phyloP scores from a whole-genome alignment of 192 early-diverging fungal species.

The Backusella morwellensis region DNA sequence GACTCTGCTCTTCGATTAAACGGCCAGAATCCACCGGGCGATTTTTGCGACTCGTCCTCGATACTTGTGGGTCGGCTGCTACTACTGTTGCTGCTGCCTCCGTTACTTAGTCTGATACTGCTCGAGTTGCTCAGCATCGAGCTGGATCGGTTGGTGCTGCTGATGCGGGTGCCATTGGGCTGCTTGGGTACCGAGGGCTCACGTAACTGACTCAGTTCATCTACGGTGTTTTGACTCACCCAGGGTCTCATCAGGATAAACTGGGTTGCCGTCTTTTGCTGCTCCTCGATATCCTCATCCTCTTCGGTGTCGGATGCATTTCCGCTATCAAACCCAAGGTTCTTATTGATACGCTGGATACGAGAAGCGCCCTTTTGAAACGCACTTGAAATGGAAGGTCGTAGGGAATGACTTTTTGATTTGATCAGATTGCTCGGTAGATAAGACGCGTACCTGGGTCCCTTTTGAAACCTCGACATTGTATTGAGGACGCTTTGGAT shows the following conservation, averaged over 20 bases:
- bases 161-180: neutral
- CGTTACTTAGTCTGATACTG: neutral
- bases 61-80: neutral
- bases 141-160: neutral
- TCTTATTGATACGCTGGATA: neutral
- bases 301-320: neutral
- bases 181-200: neutral
- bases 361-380: neutral
- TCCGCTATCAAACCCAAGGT: neutral
- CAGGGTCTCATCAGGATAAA: neutral
- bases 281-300: neutral
- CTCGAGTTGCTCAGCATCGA: neutral
- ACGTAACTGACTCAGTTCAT: neutral
- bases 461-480: slow-evolving; percentile 57
- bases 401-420: neutral
- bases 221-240: neutral
- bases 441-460: slow-evolving; percentile 30
- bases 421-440: neutral
- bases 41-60: neutral
- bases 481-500: slow-evolving; percentile 61
- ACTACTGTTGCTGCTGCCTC: neutral
- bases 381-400: neutral
- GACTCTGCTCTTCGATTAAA: neutral
- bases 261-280: neutral
- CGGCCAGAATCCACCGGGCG: neutral